Conservation (phyloP, 768 basidiomycete species). For the Amanita muscaria region DNA sequence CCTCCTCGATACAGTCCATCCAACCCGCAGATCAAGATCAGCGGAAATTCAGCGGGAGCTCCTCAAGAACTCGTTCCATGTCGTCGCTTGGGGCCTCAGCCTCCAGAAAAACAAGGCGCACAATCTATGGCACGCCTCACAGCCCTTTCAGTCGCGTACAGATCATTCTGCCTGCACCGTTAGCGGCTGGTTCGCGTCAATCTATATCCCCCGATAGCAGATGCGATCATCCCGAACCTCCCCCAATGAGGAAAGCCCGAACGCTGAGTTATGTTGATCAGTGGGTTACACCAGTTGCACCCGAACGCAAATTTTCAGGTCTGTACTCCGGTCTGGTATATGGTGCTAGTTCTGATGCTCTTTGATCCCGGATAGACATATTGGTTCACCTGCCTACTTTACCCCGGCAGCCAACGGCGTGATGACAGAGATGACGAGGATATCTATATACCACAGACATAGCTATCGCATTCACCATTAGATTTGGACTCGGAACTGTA, state of each 20-base stretch:
- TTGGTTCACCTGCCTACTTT: not conserved
- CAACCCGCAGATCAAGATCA: conserved; percentile 13
- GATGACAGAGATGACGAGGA: too few species aligned
- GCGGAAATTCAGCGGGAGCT: not conserved
- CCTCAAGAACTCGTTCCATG: conserved; percentile 21
- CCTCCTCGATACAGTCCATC: conserved; percentile 10
- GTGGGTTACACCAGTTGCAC: conserved; percentile 20
- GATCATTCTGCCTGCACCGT: conserved; percentile 59
- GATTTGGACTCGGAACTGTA: too few species aligned
- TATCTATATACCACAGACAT: too few species aligned
- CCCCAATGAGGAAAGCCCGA: conserved; percentile 10
- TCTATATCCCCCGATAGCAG: not conserved
- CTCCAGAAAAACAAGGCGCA: conserved; percentile 15
- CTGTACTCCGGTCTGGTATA: not conserved
- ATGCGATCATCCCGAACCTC: not conserved
- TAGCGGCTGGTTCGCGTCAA: conserved; percentile 30
- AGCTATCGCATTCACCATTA: too few species aligned
- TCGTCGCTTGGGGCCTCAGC: conserved; percentile 19
- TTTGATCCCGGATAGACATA: not conserved
- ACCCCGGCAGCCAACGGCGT: not conserved
- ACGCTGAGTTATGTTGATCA: conserved; percentile 25
- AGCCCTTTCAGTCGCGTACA: conserved; percentile 51
- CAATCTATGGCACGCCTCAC: conserved; percentile 53
- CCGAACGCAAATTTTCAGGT: not conserved
- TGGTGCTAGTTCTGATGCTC: not conserved